Evolutionary conservation across 2,329 filamentous ascomycete genomes (phyloP), one percentile per base, ranked within the genome.

Genomic region (Pleurostoma richardsiae): DNA sequence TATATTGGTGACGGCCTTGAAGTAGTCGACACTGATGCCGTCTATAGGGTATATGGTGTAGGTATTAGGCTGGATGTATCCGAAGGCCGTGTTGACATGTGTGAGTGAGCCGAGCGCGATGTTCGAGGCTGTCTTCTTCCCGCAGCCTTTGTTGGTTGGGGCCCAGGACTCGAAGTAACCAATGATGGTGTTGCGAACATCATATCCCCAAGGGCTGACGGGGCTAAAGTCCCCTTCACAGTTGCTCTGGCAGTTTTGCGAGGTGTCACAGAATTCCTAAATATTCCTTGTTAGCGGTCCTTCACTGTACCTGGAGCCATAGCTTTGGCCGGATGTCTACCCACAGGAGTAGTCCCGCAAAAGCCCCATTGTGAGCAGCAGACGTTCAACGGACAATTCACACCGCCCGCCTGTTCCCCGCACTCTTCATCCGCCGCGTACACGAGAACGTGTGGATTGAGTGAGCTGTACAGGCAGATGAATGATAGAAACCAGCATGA

Each of bases 61-160:
- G 19, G 19, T 19, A 4, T 40, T 40, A 0, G 66, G 62, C 41
- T 71, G 61, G 29, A 54, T 53, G 28, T 19, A 46, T 2, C 61
- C 59, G 50, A 71, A 72, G 2, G 61, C 57, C 43, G 59, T 63
- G 49, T 60, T 61, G 40, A 69, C 46, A 43, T 68, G 63, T 2
- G 65, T 66, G 41, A 59, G 59, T 2, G 41, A 42, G 10, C 52
- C 54, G 3, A 52, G 7, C 6, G 55, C 56, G 28, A 67, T 58
- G 27, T 61, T 40, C 29, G 56, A 49, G 4, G 60, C 60, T 10
- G 29, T 36, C 46, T 55, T 51, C n/a, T 41, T 44, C 28, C 50
- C 42, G 44, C 56, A 60, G 3, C 38, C 8, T 1, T 51, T 42
- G 4, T 39, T 28, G 7, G 29, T 11, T 19, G 19, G 19, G 29